Conservation (phyloP, 139 green algal species). For the Gonium pectorale region DNA sequence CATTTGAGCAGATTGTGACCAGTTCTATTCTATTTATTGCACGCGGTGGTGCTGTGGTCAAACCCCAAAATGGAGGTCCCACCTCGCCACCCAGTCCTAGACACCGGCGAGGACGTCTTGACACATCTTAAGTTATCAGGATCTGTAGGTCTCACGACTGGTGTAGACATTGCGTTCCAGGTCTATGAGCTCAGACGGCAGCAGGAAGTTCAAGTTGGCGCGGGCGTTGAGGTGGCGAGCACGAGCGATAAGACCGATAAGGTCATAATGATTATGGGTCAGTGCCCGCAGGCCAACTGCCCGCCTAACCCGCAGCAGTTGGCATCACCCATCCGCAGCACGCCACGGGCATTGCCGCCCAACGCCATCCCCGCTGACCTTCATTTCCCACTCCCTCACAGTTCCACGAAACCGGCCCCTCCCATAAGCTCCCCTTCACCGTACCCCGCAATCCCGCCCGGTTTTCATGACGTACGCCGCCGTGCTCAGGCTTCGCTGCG, state of each 20-base stretch:
- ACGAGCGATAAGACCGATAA: background rate
- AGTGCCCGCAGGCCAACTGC: background rate
- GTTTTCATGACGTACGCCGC: background rate
- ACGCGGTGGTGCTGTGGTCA: too few species aligned
- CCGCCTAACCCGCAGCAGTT: background rate
- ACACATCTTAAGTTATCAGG: background rate
- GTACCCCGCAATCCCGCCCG: background rate
- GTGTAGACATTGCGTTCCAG: background rate
- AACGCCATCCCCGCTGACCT: background rate
- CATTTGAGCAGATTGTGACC: too few species aligned
- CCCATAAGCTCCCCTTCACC: too few species aligned
- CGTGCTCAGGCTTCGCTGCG: conserved; percentile 7
- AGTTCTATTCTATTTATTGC: too few species aligned
- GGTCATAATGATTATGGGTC: conserved; percentile 38
- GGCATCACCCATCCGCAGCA: background rate
- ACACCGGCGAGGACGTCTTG: background rate
- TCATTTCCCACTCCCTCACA: background rate
- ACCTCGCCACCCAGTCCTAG: background rate
- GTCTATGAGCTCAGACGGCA: background rate
- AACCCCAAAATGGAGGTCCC: background rate
- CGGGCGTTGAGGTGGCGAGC: background rate
- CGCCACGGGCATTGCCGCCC: background rate
- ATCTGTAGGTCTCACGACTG: background rate
- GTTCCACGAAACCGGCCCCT: too few species aligned
- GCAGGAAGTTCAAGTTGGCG: background rate